Evolutionary conservation across 2,329 filamentous ascomycete genomes (phyloP).

Genomic region (Venturia nashicola): DNA sequence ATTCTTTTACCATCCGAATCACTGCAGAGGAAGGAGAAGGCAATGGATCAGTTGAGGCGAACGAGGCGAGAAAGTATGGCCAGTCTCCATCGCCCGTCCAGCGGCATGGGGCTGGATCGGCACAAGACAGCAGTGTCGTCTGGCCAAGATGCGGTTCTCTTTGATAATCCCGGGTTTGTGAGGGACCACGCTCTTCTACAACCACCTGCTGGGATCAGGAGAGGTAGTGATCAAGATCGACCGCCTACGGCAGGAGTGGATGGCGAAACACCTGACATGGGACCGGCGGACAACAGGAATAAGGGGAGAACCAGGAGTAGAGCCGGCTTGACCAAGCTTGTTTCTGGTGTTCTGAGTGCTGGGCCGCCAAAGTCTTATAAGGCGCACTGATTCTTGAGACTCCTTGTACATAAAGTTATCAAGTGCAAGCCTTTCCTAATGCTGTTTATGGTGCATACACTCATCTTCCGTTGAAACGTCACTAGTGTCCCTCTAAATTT

Average conservation of each 20-base stretch:
- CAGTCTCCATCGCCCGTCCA: neutral
- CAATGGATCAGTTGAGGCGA: neutral
- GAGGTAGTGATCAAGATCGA: neutral
- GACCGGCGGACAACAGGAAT: conserved; percentile 9
- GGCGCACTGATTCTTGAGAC: neutral
- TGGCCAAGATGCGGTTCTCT: neutral
- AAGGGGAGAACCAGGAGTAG: conserved; percentile 9
- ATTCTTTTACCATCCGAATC: conserved; percentile 55
- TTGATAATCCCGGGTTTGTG: neutral
- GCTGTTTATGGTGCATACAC: neutral
- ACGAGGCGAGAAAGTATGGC: conserved; percentile 2
- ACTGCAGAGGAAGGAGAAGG: conserved; percentile 29
- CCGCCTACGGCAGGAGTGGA: neutral
- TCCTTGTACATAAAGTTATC: neutral
- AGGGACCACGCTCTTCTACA: neutral
- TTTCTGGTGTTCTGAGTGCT: conserved; percentile 9
- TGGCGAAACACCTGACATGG: neutral
- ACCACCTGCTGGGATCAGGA: neutral
- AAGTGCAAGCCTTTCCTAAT: neutral
- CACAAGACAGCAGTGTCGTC: neutral
- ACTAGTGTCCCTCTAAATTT: no score
- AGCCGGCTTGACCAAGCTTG: conserved; percentile 10
- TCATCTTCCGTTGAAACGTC: neutral
- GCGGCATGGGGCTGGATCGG: neutral
- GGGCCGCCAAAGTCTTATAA: conserved; percentile 3